Evolutionary conservation across 1,284 basidiomycete species (phyloP), one percentile per base, ranked within the genome.

Genomic region (Apiotrichum montevideense): DNA sequence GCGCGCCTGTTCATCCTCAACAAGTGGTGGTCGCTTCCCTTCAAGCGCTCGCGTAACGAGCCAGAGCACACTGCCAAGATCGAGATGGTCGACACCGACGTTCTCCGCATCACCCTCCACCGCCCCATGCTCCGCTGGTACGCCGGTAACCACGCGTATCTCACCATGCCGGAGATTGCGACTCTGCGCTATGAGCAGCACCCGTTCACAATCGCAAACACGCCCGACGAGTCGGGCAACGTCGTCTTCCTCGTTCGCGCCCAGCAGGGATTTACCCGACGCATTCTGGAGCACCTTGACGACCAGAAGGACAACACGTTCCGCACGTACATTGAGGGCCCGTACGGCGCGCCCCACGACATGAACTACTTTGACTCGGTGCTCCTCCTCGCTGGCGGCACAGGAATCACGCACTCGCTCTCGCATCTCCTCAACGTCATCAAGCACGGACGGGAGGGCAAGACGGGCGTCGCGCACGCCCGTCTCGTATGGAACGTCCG

Each of bases 1-100:
- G 56, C 78, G 7, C 82, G 84, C n/a, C 67, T 86, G 4, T 63
- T 83, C 51, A 58, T 80, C 39, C 79, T 79, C 73, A 87, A 86
- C 72, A 74, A 75, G 15, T 63, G 70, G 14, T 76, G 70, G 79
- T 61, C 76, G 70, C n/a, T 79, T 74, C 56, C 50, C 15, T 55
- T 57, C 46, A 11, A 35, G 69, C 57, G 63, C 52, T 56, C 47
- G 13, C 52, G 59, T 45, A 37, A 54, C 49, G 37, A 39, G 37
- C 37, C 37, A 8, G 63, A 62, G 52, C 54, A 56, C 34, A 58
- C 63, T 54, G 72, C 50, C 72, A 79, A 53, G 6, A 68, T 79
- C 42, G 81, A 82, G 62, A 69, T 80, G 6, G 70, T 83, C 29
- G 79, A 80, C 1, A 71, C 75, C 2, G 73, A 80, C 52, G 79